A percentile compares a stretch with the other conserved stretches of the same genome.
Conservation (phyloP, 495 filamentous ascomycete species). For the Penicillium roqueforti region DNA sequence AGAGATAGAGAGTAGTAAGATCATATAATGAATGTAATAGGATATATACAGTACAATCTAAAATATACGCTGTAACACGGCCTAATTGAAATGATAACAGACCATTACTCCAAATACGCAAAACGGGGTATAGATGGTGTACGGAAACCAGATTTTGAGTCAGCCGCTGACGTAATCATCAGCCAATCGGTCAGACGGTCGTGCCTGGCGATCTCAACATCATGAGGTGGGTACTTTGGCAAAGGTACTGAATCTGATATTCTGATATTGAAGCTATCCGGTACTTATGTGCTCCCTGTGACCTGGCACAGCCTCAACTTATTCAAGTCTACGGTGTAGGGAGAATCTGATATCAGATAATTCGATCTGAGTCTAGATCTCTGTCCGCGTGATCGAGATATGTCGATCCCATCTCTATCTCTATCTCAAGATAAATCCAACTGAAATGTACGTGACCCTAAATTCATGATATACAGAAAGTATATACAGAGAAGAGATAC, state of each 20-base stretch:
- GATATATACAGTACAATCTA: too few relatives aligned
- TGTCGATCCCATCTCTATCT: too few relatives aligned
- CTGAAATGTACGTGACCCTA: not conserved
- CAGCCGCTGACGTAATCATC: conserved; percentile 8
- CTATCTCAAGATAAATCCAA: too few relatives aligned
- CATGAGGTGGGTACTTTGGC: not conserved
- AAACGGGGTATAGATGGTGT: not conserved
- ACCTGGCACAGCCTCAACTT: conserved; percentile 1
- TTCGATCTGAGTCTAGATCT: not conserved
- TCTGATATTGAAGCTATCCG: too few relatives aligned
- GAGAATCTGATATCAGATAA: too few relatives aligned
- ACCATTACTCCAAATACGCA: not conserved
- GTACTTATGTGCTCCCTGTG: too few relatives aligned
- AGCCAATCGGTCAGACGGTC: not conserved
- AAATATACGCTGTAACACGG: too few relatives aligned
- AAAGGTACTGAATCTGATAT: too few relatives aligned
- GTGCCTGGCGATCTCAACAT: conserved; percentile 8
- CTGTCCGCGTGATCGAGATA: not conserved
- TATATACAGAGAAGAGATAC: not conserved
- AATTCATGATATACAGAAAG: not conserved
- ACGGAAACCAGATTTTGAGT: conserved; percentile 1
- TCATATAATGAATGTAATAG: too few relatives aligned
- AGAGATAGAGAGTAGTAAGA: too few relatives aligned
- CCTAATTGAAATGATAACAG: too few relatives aligned
- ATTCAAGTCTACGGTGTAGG: too few relatives aligned